Conservation (phyloP, 306 rosid species). For the Vicia faba region DNA sequence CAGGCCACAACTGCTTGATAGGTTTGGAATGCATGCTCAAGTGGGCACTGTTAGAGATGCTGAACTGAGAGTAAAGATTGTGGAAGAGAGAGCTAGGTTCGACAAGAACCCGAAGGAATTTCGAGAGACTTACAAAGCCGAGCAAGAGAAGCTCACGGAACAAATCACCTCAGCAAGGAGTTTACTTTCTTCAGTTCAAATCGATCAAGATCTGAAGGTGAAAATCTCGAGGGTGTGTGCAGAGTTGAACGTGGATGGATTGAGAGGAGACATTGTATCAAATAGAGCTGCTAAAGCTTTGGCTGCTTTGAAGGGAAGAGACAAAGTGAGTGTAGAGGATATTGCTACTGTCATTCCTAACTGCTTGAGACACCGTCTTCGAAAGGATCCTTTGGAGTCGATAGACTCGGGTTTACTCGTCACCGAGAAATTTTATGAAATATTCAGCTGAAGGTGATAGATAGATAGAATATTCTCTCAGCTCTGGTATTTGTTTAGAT, state of each 20-base stretch:
- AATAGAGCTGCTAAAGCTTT: constrained; percentile 93
- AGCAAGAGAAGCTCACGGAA: constrained; percentile 73
- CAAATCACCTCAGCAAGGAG: constrained; percentile 78
- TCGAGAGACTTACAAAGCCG: constrained; percentile 59
- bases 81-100: constrained; percentile 85
- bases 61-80: constrained; percentile 92
- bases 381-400: constrained; percentile 95
- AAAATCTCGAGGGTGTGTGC: constrained; percentile 86
- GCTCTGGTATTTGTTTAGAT: constrained; percentile 31
- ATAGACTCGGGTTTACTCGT: constrained; percentile 94
- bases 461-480: constrained; percentile 25
- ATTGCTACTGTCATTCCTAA: constrained; percentile 93
- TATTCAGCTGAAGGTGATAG: constrained; percentile 61
- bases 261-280: constrained; percentile 93
- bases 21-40: constrained; percentile 99
- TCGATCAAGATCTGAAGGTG: constrained; percentile 77
- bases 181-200: constrained; percentile 64
- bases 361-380: constrained; percentile 91
- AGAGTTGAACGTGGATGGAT: constrained; percentile 90
- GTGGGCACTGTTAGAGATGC: constrained; percentile 97
- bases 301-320: constrained; percentile 86
- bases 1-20: constrained; percentile 91
- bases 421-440: constrained; percentile 83
- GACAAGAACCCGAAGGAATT: constrained; percentile 80
- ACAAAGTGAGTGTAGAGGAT: constrained; percentile 70